Evolutionary conservation across 139 green algal genomes (phyloP).

Genomic region (Coccomyxa sp.): DNA sequence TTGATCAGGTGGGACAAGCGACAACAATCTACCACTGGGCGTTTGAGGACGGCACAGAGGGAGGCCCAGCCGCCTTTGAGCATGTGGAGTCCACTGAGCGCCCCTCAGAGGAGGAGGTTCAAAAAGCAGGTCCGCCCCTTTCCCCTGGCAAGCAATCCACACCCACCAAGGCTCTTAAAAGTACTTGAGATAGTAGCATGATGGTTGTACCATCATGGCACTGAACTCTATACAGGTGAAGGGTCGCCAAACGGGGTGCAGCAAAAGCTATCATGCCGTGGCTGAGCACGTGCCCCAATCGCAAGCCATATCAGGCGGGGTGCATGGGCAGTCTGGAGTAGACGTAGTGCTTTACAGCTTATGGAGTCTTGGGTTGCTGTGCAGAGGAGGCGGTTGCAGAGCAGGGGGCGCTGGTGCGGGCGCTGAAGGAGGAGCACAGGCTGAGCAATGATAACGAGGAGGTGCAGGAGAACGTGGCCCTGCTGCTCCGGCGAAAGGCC

Average conservation of each 20-base stretch:
- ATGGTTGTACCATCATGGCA: too few species aligned
- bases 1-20: constrained; percentile 14
- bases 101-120: background rate
- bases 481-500: constrained; percentile 13
- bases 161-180: background rate
- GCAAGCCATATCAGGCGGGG: too few species aligned
- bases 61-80: constrained; percentile 1
- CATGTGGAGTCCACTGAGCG: background rate
- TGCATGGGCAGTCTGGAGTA: too few species aligned
- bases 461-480: constrained; percentile 9
- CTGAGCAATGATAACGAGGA: constrained; percentile 10
- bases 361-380: background rate
- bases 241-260: too few species aligned
- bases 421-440: constrained; percentile 17
- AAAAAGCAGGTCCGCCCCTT: constrained; percentile 1
- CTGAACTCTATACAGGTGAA: too few species aligned
- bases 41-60: constrained; percentile 22
- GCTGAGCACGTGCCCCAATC: too few species aligned
- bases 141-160: too few species aligned
- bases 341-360: too few species aligned
- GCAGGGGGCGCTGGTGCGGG: background rate
- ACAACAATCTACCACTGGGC: constrained; percentile 13
- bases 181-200: background rate
- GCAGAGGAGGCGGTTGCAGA: background rate
- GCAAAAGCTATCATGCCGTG: background rate